phyloP scores from a whole-genome alignment of 1,284 basidiomycete genomes.

The Ustilago nuda region DNA sequence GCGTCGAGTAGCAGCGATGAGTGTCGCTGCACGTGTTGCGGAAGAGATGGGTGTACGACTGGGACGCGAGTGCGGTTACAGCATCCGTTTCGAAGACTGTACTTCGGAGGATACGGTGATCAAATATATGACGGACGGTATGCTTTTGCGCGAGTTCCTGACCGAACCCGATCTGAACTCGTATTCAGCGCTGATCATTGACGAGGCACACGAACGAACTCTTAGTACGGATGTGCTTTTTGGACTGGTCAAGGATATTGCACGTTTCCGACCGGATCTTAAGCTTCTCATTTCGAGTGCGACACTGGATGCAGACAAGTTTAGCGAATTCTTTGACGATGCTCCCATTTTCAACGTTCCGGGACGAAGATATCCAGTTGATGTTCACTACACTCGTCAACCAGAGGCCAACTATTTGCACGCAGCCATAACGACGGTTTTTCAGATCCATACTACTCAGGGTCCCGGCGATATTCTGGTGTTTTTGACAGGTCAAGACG shows the following conservation, averaged over 20 bases:
- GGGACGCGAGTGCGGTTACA: slow-evolving; percentile 95
- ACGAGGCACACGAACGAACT: slow-evolving; percentile 69
- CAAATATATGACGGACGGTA: slow-evolving; percentile 69
- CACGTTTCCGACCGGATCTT: slow-evolving; percentile 65
- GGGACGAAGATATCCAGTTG: slow-evolving; percentile 95
- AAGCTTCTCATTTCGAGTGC: slow-evolving; percentile 67
- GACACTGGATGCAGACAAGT: slow-evolving; percentile 68
- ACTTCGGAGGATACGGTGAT: slow-evolving; percentile 81
- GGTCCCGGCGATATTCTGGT: slow-evolving; percentile 98
- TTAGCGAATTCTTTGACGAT: slow-evolving; percentile 67
- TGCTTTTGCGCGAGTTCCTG: slow-evolving; percentile 68
- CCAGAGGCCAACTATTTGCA: slow-evolving; percentile 82
- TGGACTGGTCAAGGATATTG: slow-evolving; percentile 68
- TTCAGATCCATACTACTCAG: slow-evolving; percentile 99
- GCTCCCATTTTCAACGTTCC: slow-evolving; percentile 76
- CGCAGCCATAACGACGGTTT: slow-evolving; percentile 96
- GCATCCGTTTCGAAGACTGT: slow-evolving; percentile 97
- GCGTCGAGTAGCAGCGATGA: slow-evolving; percentile 98
- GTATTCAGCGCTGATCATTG: slow-evolving; percentile 68
- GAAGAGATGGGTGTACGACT: slow-evolving; percentile 98
- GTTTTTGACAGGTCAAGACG: slow-evolving; percentile 98
- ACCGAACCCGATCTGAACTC: slow-evolving; percentile 64
- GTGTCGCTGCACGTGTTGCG: slow-evolving; percentile 96
- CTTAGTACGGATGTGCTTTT: slow-evolving; percentile 68
- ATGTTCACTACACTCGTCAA: slow-evolving; percentile 85